Evolutionary conservation across 352 stramenopile genomes (phyloP).

Genomic region (Phytophthora colocasiae): DNA sequence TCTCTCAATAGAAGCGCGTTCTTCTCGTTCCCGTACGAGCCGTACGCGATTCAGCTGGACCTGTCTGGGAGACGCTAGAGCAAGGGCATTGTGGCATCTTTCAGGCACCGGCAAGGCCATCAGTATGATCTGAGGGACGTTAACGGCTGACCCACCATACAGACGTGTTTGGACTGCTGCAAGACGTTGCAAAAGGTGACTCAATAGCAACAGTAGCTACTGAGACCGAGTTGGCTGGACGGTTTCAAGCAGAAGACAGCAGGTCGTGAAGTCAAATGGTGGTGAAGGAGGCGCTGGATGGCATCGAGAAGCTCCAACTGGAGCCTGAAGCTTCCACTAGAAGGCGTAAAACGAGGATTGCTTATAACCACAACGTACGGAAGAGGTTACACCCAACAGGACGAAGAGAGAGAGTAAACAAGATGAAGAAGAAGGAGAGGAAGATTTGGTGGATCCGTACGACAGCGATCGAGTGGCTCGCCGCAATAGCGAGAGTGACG

Average conservation of each 20-base stretch:
- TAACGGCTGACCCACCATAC: constrained; percentile 85
- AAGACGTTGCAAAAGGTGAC: constrained; percentile 16
- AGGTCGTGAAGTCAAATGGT: constrained; percentile 46
- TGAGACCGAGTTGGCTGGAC: constrained; percentile 59
- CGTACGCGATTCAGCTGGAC: constrained; percentile 91
- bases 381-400: constrained; percentile 41
- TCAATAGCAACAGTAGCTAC: constrained; percentile 4
- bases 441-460: constrained; percentile 81
- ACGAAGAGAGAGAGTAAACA: constrained; percentile 19
- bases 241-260: constrained; percentile 62
- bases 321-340: constrained; percentile 56
- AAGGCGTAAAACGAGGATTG: constrained; percentile 72
- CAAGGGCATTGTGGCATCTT: constrained; percentile 87
- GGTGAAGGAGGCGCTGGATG: constrained; percentile 53
- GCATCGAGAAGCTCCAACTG: constrained; percentile 62
- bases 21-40: constrained; percentile 91
- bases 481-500: constrained; percentile 43
- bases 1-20: constrained; percentile 45
- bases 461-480: constrained; percentile 60
- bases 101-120: constrained; percentile 94
- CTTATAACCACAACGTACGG: constrained; percentile 71
- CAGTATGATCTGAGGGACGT: constrained; percentile 89
- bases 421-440: constrained; percentile 41
- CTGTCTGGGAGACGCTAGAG: constrained; percentile 87
- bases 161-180: constrained; percentile 73